Evolutionary conservation across 2,329 filamentous ascomycete species (phyloP).

Genomic region (Stenocarpella maydis): DNA sequence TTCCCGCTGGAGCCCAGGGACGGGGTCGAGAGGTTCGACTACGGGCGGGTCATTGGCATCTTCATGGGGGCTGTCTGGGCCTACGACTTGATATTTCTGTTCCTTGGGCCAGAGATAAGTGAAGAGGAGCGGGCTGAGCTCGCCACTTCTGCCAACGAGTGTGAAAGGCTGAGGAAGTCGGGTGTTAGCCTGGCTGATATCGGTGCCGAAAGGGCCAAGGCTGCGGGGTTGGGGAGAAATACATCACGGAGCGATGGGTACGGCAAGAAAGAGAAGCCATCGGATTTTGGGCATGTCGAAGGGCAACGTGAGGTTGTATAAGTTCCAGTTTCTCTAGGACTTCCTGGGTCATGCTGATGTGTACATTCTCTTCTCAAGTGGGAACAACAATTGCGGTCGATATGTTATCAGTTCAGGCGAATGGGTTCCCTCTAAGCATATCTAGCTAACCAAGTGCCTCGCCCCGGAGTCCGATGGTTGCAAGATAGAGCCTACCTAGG

Average conservation of each 20-base stretch:
- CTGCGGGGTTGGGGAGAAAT: not conserved
- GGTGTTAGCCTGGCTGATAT: slow-evolving; percentile 14
- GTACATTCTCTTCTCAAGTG: too few species aligned
- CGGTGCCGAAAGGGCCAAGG: slow-evolving; percentile 1
- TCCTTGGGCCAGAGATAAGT: slow-evolving; percentile 63
- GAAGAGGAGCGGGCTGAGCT: slow-evolving; percentile 41
- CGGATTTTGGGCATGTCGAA: not conserved
- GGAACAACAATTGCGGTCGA: not conserved
- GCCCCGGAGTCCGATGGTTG: slow-evolving; percentile 1
- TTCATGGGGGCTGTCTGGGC: slow-evolving; percentile 86
- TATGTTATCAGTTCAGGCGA: not conserved
- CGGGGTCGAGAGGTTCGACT: slow-evolving; percentile 67
- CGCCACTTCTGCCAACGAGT: not conserved
- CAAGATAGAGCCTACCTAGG: not conserved
- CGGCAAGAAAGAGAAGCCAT: not conserved
- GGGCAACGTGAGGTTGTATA: not conserved
- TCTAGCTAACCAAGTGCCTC: not conserved
- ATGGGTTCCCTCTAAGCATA: not conserved
- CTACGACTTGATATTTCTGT: slow-evolving; percentile 65
- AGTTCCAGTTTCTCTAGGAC: not conserved
- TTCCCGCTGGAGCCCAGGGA: slow-evolving; percentile 72
- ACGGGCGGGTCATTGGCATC: slow-evolving; percentile 86
- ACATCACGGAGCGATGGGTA: not conserved
- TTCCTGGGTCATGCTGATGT: too few species aligned
- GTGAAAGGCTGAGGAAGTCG: slow-evolving; percentile 4